Evolutionary conservation across 495 filamentous ascomycete species (phyloP).

Genomic region (Cetradonia linearis): DNA sequence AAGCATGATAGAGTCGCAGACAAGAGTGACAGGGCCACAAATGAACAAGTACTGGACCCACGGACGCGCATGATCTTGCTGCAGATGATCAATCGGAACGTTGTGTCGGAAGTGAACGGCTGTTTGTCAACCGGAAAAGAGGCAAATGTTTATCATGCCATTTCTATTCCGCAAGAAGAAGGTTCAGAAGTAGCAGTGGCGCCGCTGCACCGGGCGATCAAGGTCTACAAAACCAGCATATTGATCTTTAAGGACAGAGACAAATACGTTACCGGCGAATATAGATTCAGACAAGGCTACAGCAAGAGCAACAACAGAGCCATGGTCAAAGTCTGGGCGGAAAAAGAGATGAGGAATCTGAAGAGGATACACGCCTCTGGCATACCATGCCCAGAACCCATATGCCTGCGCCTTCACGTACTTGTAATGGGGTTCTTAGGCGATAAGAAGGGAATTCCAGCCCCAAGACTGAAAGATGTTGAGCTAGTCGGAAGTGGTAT

Average conservation of each 20-base stretch:
- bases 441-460: slow-evolving; percentile 73
- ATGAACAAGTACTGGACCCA: slow-evolving; percentile 86
- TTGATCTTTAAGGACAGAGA: slow-evolving; percentile 95
- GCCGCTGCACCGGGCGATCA: slow-evolving; percentile 70
- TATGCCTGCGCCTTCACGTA: slow-evolving; percentile 80
- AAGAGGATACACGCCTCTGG: slow-evolving; percentile 70
- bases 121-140: slow-evolving; percentile 94
- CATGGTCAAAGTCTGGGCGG: slow-evolving; percentile 97
- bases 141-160: slow-evolving; percentile 87
- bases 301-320: slow-evolving; percentile 86
- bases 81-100: slow-evolving; percentile 81
- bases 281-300: slow-evolving; percentile 69
- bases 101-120: slow-evolving; percentile 78
- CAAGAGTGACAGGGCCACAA: slow-evolving; percentile 85
- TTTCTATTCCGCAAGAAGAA: slow-evolving; percentile 41
- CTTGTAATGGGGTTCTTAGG: slow-evolving; percentile 90
- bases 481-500: slow-evolving; percentile 48
- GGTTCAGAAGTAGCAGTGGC: slow-evolving; percentile 29
- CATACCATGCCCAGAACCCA: slow-evolving; percentile 81
- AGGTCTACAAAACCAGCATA: slow-evolving; percentile 96
- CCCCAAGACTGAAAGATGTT: slow-evolving; percentile 71
- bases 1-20: slow-evolving; percentile 49
- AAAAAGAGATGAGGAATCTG: slow-evolving; percentile 95
- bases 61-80: slow-evolving; percentile 89
- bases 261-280: slow-evolving; percentile 87